phyloP scores from a whole-genome alignment of 306 rosid species.

The Mimosa bimucronata region DNA sequence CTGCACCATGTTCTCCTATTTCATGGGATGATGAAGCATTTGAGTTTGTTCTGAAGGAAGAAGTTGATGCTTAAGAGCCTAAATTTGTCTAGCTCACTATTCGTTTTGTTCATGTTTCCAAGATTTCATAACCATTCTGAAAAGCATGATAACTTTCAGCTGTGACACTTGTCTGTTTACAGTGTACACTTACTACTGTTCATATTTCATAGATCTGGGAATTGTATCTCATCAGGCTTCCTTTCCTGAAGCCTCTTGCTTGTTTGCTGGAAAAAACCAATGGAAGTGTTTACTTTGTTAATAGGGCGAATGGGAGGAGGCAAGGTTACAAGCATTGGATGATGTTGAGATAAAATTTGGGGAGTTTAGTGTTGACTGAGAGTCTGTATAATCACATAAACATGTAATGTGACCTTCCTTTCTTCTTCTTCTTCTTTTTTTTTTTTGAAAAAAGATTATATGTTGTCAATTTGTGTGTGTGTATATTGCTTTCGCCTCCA shows the following conservation, averaged over 20 bases:
- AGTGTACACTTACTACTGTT: background rate
- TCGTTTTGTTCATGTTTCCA: background rate
- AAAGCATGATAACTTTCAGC: background rate
- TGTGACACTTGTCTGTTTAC: background rate
- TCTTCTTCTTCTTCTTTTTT: too few relatives aligned
- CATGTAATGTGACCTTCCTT: background rate
- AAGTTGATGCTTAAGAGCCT: constrained; percentile 5
- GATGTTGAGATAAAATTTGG: background rate
- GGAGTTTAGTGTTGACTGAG: background rate
- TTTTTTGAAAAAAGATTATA: background rate
- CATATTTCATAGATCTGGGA: background rate
- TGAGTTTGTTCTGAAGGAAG: constrained; percentile 43
- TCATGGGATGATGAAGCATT: constrained; percentile 35
- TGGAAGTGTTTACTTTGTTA: background rate
- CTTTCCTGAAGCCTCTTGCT: background rate
- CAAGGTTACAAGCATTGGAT: background rate
- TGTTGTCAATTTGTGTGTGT: background rate
- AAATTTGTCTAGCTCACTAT: background rate
- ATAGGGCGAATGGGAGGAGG: background rate
- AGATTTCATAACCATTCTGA: background rate
- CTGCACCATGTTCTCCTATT: constrained; percentile 35
- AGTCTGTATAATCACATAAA: background rate
- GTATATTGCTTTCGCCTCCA: too few relatives aligned
- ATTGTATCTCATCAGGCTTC: background rate
- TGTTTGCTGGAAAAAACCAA: too few relatives aligned